Evolutionary conservation across 148 eudicot genomes (phyloP), one percentile per base, ranked within the genome.

Genomic region (Heliamphora exappendiculata): DNA sequence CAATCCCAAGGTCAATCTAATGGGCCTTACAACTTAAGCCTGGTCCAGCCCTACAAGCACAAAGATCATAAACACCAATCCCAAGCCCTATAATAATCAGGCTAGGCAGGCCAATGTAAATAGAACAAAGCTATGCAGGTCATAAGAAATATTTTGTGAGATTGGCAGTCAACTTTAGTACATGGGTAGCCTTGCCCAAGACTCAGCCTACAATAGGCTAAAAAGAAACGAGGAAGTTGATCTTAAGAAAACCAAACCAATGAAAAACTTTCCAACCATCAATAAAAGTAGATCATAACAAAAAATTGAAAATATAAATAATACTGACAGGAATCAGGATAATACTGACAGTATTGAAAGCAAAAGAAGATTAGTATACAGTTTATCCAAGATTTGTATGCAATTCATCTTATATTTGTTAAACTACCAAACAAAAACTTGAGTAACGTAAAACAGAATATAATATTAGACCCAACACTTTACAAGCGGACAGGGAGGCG

Each of bases 111-210:
- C 17, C 7, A n/a, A 22, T 0, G 20, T 57, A 2, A 22, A 51
- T 3, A 57, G 22, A 12, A 57, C 16, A 22, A 6, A 3, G 24
- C 7, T 53, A 53, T 53, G 24, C 58, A 53, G 29, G 29, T 57
- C 28, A 57, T 28, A 57, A 57, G 62, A 0, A n/a, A 19, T 24
- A 11, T n/a, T 57, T 57, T 57, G 5, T 57, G 12, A n/a, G 62
- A 55, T 22, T 20, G 33, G 59, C 59, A 49, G 45, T 72, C 5
- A 55, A 51, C 64, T 20, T 31, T 71, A 29, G 44, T 33, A 13
- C 14, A n/a, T 50, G 33, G 19, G 45, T 28, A 71, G 75, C 62
- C 62, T 72, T 51, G 62, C 34, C 14, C 49, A 73, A 7, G 75
- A 72, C 20, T 12, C 41, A 5, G 34, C 39, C 73, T 49, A 34